Conservation (phyloP, 73 alveolate genomes). For the Halteria grandinella region DNA sequence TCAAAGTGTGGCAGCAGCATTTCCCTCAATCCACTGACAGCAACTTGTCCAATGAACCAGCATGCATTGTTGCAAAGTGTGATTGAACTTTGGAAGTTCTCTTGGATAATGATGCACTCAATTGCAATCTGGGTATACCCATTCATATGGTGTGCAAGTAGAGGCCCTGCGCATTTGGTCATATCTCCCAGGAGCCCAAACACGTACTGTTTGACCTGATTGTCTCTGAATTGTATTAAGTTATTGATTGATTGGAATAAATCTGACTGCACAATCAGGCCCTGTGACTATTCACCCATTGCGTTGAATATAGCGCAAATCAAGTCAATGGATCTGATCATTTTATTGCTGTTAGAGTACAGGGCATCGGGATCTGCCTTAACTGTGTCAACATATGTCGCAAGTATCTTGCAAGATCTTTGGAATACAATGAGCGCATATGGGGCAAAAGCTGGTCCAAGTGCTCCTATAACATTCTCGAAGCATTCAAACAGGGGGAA, state of each 20-base stretch:
- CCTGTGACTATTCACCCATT: constrained; percentile 34
- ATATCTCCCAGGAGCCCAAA: constrained; percentile 48
- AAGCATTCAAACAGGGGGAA: constrained; percentile 67
- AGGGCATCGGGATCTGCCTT: constrained; percentile 16
- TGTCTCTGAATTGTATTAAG: constrained; percentile 22
- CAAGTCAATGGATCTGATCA: constrained; percentile 46
- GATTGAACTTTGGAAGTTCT: neutral
- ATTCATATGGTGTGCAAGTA: constrained; percentile 4
- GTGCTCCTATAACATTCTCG: constrained; percentile 24
- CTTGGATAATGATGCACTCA: neutral
- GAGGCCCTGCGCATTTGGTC: neutral
- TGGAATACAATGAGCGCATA: constrained; percentile 46
- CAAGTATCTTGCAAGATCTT: constrained; percentile 52
- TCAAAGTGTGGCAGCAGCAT: constrained; percentile 7
- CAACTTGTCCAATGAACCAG: constrained; percentile 57
- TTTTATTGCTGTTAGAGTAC: constrained; percentile 5
- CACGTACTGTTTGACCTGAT: constrained; percentile 17
- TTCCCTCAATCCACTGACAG: constrained; percentile 18
- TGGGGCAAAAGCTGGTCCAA: constrained; percentile 57
- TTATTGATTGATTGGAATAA: constrained; percentile 22
- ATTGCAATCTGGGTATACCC: neutral
- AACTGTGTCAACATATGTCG: neutral
- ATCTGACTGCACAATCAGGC: constrained; percentile 12
- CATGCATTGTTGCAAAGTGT: constrained; percentile 65
- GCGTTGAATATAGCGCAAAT: constrained; percentile 37